phyloP scores from a whole-genome alignment of 495 filamentous ascomycete species.

The Penicillium robsamsonii region DNA sequence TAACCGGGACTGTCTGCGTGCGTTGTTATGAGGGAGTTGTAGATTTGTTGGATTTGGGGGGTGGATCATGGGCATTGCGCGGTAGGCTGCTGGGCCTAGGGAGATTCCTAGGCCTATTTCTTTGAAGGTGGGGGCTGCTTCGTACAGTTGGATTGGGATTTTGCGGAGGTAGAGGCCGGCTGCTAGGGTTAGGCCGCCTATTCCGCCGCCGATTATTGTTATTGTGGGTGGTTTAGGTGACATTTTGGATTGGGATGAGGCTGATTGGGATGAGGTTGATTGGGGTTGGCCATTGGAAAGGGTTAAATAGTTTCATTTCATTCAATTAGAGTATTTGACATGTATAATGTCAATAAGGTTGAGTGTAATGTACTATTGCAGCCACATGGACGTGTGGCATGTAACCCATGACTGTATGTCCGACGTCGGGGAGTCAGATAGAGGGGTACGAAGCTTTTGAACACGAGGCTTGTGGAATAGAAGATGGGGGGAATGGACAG shows the following conservation, averaged over 20 bases:
- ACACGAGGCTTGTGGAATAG: not conserved
- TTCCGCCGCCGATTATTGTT: conserved; percentile 61
- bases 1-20: conserved; percentile 30
- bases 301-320: too few species aligned
- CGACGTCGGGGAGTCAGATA: not conserved
- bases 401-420: not conserved
- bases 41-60: conserved; percentile 34
- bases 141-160: conserved; percentile 53
- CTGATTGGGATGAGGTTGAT: too few species aligned
- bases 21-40: conserved; percentile 34
- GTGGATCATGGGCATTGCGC: conserved; percentile 51
- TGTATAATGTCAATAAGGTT: not conserved
- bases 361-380: not conserved
- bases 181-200: conserved; percentile 57
- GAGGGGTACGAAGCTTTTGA: not conserved
- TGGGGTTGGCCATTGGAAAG: too few species aligned
- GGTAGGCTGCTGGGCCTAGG: conserved; percentile 57
- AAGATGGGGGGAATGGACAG: not conserved
- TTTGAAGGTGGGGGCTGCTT: conserved; percentile 49
- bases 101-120: conserved; percentile 62
- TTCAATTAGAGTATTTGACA: too few species aligned
- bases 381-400: not conserved
- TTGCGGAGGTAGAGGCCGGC: conserved; percentile 52
- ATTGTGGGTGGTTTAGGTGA: conserved; percentile 20
- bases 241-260: not conserved